Conservation (phyloP, 768 basidiomycete genomes). For the Suillus placidus region DNA sequence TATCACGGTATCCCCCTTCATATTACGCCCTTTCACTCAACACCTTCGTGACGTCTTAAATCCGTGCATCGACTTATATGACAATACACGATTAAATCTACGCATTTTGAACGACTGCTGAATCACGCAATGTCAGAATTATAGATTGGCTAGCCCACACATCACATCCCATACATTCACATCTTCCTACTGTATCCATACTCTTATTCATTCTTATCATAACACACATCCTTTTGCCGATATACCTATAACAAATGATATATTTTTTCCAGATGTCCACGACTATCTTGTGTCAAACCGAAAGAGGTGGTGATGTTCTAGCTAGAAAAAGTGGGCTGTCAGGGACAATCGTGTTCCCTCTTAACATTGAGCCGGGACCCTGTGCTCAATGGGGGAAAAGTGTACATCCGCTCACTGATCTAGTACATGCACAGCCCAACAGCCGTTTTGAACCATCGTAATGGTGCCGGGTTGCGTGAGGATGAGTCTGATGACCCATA, state of each 20-base stretch:
- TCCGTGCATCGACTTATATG: neutral
- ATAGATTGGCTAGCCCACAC: neutral
- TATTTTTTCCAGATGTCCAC: neutral
- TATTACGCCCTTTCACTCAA: neutral
- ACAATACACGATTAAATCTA: neutral
- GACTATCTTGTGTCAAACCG: neutral
- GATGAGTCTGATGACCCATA: neutral
- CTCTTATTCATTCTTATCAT: slow-evolving; percentile 4
- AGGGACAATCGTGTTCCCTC: neutral
- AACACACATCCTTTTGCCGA: neutral
- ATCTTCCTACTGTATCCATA: slow-evolving; percentile 6
- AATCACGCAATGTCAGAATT: neutral
- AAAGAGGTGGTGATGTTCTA: neutral
- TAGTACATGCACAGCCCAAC: neutral
- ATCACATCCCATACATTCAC: neutral
- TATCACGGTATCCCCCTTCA: slow-evolving; percentile 3
- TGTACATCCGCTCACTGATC: neutral
- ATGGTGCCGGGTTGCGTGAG: neutral
- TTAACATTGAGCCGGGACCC: neutral
- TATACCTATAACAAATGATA: neutral
- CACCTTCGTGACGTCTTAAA: slow-evolving; percentile 1
- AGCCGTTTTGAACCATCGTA: neutral
- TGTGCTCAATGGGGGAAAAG: neutral
- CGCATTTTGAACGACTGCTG: neutral
- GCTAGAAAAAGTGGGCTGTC: neutral